Percentiles rank a stretch among this genome's conserved stretches.
Conservation (phyloP, 2,329 filamentous ascomycete genomes). For the Ophiobolus disseminans region DNA sequence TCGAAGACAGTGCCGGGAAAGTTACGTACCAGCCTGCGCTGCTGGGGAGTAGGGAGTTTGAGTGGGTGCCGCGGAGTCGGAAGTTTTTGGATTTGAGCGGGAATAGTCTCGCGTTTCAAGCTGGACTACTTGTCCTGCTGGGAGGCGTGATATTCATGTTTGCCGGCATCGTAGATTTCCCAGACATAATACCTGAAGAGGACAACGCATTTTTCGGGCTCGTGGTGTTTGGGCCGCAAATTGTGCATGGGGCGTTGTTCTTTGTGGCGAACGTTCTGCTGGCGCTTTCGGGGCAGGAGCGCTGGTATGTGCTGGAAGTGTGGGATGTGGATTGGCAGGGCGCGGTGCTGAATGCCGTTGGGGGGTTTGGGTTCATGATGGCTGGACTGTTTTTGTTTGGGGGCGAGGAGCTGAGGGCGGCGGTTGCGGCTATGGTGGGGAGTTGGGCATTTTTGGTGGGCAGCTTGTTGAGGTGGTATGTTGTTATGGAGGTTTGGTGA, state of each 20-base stretch:
- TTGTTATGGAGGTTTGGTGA: slow-evolving; percentile 22
- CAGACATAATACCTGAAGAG: slow-evolving; percentile 28
- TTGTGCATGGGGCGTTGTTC: slow-evolving; percentile 35
- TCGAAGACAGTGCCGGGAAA: slow-evolving; percentile 8
- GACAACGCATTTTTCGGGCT: slow-evolving; percentile 13
- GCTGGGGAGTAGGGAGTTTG: slow-evolving; percentile 31
- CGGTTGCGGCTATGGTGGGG: slow-evolving; percentile 27
- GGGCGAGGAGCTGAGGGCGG: slow-evolving; percentile 16
- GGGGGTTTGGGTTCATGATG: slow-evolving; percentile 39
- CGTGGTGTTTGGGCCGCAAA: slow-evolving; percentile 35
- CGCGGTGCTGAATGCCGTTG: slow-evolving; percentile 31
- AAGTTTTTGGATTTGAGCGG: slow-evolving; percentile 27
- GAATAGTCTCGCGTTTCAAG: slow-evolving; percentile 35
- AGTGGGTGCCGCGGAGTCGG: slow-evolving; percentile 26
- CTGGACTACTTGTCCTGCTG: slow-evolving; percentile 37
- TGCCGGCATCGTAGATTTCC: slow-evolving; percentile 37
- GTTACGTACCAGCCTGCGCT: slow-evolving; percentile 33
- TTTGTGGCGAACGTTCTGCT: slow-evolving; percentile 36
- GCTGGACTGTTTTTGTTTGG: slow-evolving; percentile 32
- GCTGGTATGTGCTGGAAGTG: slow-evolving; percentile 35
- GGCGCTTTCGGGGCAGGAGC: slow-evolving; percentile 32
- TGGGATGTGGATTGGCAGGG: slow-evolving; percentile 35
- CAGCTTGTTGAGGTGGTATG: slow-evolving; percentile 33
- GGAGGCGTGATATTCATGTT: slow-evolving; percentile 41
- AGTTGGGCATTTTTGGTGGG: slow-evolving; percentile 38